Base-by-base conservation (phyloP, 176 grass and related monocot genomes). In the Hyparrhenia diplandra region DNA sequence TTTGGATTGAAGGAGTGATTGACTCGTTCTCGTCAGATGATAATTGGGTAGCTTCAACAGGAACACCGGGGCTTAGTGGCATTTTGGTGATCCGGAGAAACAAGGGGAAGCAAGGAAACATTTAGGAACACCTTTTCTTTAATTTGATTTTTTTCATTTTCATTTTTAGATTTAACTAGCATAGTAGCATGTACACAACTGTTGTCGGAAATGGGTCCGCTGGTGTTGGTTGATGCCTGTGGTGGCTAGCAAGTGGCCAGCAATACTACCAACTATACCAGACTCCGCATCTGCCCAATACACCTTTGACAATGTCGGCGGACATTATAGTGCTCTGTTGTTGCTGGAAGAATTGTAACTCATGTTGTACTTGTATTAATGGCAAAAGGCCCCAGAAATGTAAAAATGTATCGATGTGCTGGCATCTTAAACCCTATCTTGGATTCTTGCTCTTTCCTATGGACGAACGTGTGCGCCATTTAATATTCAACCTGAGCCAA, bases 121-220 rank as follows among this genome's bases (percentile, higher is more conserved):
- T 80, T 60, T 75, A 42, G 71, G n/a, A 28, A 42, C 76, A 64
- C 55, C 54, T 69, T 76, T 81, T 64, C 54, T 24, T 81, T 10
- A 16, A 70, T 54, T 75, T 75, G 18, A 32, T 63, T 74, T 60
- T n/a, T 36, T 64, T 34, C 18, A 27, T 84, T 79, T 51, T 5
- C 61, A 68, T 67, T 61, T 36, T 72, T 84, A 67, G 46, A 67
- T 64, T 31, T 70, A 87, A 64, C 30, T 75, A n/a, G n/a, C n/a
- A n/a, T n/a, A n/a, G n/a, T n/a, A 84, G 16, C 20, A 7, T 40
- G 76, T 84, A 75, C 69, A 63, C 47, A 39, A 30, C 28, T 63
- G 75, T 62, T 69, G 21, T 67, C 49, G 32, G 32, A 17, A 14
- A 58, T 24, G 10, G 31, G 73, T 71, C 5, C 1, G 35, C 18